phyloP scores from a whole-genome alignment of 139 green algal species.

The Volvox africanus region DNA sequence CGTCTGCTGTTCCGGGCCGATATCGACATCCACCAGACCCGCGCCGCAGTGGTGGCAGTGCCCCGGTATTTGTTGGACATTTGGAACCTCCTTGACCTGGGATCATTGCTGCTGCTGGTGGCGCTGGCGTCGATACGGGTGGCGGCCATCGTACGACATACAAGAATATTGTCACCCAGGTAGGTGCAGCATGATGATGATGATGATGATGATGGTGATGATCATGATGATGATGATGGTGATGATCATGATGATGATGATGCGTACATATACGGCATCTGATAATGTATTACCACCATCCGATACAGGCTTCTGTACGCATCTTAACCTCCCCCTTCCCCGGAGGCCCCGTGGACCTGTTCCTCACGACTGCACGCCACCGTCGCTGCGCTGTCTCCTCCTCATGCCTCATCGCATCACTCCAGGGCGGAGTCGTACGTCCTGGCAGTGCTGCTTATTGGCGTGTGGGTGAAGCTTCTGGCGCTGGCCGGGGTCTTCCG shows the following conservation, averaged over 20 bases:
- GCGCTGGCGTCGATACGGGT: not conserved
- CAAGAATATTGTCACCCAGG: not conserved
- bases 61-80: slow-evolving; percentile 19
- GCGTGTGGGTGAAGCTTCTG: slow-evolving; percentile 30
- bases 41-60: slow-evolving; percentile 7
- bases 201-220: not conserved
- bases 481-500: slow-evolving; percentile 20
- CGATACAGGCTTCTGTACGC: not conserved
- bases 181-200: not conserved
- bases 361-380: not conserved
- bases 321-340: not conserved
- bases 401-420: not conserved
- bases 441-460: not conserved
- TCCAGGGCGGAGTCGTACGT: not conserved
- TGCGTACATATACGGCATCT: too few relatives aligned
- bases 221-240: not conserved
- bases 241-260: not conserved
- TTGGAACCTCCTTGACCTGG: slow-evolving; percentile 19
- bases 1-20: not conserved
- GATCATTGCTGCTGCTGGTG: not conserved
- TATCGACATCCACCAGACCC: slow-evolving; percentile 11
- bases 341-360: too few relatives aligned
- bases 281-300: too few relatives aligned
- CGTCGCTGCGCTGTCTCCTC: not conserved
- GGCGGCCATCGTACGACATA: not conserved